Percentiles rank a stretch among this genome's conserved stretches.
phyloP scores from a whole-genome alignment of 1,284 basidiomycete genomes.

The Puccinia horiana region DNA sequence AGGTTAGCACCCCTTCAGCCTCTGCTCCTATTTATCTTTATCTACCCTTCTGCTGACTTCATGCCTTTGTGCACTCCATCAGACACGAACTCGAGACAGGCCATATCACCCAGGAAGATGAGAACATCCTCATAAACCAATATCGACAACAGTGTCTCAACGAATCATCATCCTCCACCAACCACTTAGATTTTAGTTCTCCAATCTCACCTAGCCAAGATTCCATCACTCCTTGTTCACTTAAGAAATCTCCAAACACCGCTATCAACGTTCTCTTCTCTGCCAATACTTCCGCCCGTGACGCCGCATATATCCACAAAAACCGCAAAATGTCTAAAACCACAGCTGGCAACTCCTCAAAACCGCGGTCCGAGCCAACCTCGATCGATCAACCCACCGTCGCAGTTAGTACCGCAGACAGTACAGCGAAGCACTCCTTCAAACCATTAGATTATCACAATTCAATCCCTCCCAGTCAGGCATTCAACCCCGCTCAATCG shows the following conservation, averaged over 20 bases:
- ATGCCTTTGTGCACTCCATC: not conserved
- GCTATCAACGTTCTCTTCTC: conserved; percentile 19
- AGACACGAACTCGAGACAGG: conserved; percentile 32
- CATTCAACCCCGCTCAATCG: not conserved
- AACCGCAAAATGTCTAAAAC: not conserved
- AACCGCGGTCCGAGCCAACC: too few species aligned
- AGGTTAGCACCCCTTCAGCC: not conserved
- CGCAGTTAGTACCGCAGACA: not conserved
- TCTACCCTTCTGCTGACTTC: not conserved
- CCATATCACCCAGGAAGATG: conserved; percentile 32
- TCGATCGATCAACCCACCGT: not conserved
- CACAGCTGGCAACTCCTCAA: not conserved
- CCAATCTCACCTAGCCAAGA: not conserved
- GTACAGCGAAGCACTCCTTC: not conserved
- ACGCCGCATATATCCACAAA: conserved; percentile 42
- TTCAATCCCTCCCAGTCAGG: not conserved
- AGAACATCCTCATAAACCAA: conserved; percentile 30
- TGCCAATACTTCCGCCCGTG: conserved; percentile 5
- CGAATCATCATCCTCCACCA: not conserved
- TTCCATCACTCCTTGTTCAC: not conserved
- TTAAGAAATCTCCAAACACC: not conserved
- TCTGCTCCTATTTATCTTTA: not conserved
- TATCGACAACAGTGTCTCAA: conserved; percentile 23
- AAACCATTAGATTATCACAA: not conserved
- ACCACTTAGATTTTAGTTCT: not conserved